Base-by-base conservation (phyloP, 768 basidiomycete species). In the Trametes gibbosa region DNA sequence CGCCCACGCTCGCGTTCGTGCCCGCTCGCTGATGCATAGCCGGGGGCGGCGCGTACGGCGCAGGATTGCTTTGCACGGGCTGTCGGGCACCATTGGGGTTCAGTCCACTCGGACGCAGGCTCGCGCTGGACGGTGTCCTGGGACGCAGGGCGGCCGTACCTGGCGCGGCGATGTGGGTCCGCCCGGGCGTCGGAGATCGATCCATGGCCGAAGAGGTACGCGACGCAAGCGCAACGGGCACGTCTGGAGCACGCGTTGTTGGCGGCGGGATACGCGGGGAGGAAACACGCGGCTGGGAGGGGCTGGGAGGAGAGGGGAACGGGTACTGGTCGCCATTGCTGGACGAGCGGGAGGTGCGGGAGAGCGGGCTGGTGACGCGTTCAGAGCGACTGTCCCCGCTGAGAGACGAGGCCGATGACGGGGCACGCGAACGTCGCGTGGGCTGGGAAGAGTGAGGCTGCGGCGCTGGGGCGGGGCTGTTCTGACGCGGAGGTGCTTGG, bases 361-460 rank as follows among this genome's bases (percentile, higher is more conserved):
- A 50, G 29, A 59, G 56, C 13, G 67, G 61, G 48, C 62, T 65
- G 14, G 63, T 46, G 14, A 61, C 56, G 61, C 65, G 65, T 19
- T 66, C 66, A 21, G 66, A 57, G n/a, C 63, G 59, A 27, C 56
- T 57, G 29, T 61, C 49, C 9, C 48, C 8, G 58, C 62, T 58
- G 37, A 46, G 47, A 8, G 59, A 51, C 13, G 66, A 67, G 4
- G 65, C 65, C 27, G 65, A 62, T 41, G 71, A 69, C 37, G 65
- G 65, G 16, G 63, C 59, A 42, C 67, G 65, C 24, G 65, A 17
- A 12, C 64, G 68, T 56, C 57, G 42, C 17, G 59, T 25, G 5
- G 14, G 25, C 2, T 19, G 46, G 13, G 32, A 35, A 10, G 25
- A 23, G 5, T 21, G 25, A 14, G 24, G 24, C 2, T 9, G 42